phyloP scores from a whole-genome alignment of 23 red algal species.

The Gracilaria domingensis region DNA sequence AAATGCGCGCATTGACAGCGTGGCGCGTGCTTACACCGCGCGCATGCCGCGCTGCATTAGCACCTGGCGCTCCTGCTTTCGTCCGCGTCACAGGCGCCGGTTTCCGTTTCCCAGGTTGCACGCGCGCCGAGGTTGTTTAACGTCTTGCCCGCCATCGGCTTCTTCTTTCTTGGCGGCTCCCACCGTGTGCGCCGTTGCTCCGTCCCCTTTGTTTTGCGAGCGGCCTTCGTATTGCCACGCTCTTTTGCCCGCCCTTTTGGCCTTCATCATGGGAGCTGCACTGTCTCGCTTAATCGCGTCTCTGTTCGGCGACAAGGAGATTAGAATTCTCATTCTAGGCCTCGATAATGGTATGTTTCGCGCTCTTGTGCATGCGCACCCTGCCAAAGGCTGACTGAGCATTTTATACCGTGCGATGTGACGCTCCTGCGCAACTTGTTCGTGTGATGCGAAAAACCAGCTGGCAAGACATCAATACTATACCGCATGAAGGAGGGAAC shows the following conservation, averaged over 20 bases:
- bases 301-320: slow-evolving; percentile 94
- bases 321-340: slow-evolving; percentile 95
- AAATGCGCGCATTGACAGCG: too few relatives aligned
- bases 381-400: background rate
- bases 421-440: background rate
- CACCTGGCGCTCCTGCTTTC: background rate
- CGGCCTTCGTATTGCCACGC: too few relatives aligned
- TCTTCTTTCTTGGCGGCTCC: too few relatives aligned
- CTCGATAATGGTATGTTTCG: slow-evolving; percentile 87
- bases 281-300: slow-evolving; percentile 82
- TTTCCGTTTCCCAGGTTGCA: background rate
- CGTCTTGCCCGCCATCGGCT: background rate
- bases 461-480: slow-evolving; percentile 96
- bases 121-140: background rate
- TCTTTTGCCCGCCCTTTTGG: background rate
- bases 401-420: background rate
- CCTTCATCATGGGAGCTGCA: slow-evolving; percentile 78
- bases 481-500: slow-evolving; percentile 83
- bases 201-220: too few relatives aligned
- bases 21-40: background rate
- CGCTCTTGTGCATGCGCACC: background rate
- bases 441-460: slow-evolving; percentile 18
- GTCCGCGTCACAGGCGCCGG: background rate
- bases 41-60: background rate
- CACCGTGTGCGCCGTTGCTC: background rate